Conservation (phyloP, 2,329 filamentous ascomycete species). For the Gremmenia infestans region DNA sequence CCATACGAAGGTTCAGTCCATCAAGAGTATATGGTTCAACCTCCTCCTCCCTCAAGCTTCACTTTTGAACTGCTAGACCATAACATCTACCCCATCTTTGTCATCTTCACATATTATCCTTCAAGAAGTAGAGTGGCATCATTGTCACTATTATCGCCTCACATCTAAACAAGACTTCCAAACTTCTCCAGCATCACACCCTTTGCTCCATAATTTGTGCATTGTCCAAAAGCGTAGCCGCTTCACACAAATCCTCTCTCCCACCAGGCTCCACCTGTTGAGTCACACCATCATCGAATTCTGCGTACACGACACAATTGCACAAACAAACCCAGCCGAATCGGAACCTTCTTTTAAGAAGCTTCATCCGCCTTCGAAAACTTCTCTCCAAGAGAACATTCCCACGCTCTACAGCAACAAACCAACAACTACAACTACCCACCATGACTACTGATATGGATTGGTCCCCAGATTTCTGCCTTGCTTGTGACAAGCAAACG, state of each 20-base stretch:
- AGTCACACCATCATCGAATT: constrained; percentile 29
- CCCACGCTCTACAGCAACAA: constrained; percentile 2
- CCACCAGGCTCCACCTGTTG: constrained; percentile 25
- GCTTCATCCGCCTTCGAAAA: constrained; percentile 9
- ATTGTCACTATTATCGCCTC: constrained; percentile 1
- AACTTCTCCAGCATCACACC: constrained; percentile 13
- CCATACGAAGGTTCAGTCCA: background rate
- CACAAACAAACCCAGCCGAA: constrained; percentile 11
- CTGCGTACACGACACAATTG: constrained; percentile 17
- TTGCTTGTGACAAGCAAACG: constrained; percentile 87
- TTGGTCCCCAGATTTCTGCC: constrained; percentile 90
- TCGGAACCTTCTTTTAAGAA: constrained; percentile 10
- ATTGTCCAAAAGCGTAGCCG: constrained; percentile 13
- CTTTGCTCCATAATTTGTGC: constrained; percentile 16
- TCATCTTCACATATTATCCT: background rate
- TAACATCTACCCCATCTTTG: background rate
- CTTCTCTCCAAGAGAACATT: background rate
- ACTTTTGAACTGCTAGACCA: background rate
- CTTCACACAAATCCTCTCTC: constrained; percentile 17
- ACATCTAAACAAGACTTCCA: background rate
- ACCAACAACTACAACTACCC: constrained; percentile 9
- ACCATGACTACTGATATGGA: constrained; percentile 33
- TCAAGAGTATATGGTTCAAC: constrained; percentile 11
- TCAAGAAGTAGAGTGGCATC: background rate
- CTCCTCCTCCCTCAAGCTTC: constrained; percentile 11